These are phyloP conservation scores for Botryotinia globosa DNA, from an alignment of 2,329 filamentous ascomycete species.

Conservation along the genomic window DNA sequence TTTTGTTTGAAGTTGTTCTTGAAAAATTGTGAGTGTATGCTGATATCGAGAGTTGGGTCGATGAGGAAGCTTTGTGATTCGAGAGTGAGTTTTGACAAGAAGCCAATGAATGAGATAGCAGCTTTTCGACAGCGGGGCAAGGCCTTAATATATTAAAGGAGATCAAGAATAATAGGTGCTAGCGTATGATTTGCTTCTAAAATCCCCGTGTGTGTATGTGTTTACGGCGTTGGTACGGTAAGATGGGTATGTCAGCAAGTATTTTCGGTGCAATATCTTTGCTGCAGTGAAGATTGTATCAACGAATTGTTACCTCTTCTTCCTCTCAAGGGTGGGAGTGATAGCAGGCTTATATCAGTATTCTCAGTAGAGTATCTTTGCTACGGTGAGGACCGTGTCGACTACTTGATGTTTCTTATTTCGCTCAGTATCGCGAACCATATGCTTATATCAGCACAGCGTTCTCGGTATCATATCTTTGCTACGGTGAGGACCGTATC, in stretches of 20 bases:
- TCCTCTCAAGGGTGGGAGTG: not conserved
- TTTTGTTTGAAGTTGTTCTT: not conserved
- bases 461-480: not conserved
- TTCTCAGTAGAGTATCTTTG: not conserved
- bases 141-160: not conserved
- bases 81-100: not conserved
- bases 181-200: not conserved
- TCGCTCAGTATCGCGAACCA: not conserved
- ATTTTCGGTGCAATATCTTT: not conserved
- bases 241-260: not conserved
- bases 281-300: not conserved
- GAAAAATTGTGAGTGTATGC: not conserved
- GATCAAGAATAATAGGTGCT: not conserved
- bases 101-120: not conserved
- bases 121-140: not conserved
- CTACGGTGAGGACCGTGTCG: not conserved
- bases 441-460: not conserved
- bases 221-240: not conserved
- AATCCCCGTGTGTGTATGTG: not conserved
- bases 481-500: not conserved
- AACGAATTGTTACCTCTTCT: not conserved
- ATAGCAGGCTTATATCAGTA: not conserved
- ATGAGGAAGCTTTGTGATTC: not conserved
- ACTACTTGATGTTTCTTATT: not conserved
- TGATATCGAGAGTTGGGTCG: not conserved